A percentile compares a stretch with the other conserved stretches of the same genome.
phyloP scores from a whole-genome alignment of 2,329 filamentous ascomycete genomes.

The Colletotrichum falcatum region DNA sequence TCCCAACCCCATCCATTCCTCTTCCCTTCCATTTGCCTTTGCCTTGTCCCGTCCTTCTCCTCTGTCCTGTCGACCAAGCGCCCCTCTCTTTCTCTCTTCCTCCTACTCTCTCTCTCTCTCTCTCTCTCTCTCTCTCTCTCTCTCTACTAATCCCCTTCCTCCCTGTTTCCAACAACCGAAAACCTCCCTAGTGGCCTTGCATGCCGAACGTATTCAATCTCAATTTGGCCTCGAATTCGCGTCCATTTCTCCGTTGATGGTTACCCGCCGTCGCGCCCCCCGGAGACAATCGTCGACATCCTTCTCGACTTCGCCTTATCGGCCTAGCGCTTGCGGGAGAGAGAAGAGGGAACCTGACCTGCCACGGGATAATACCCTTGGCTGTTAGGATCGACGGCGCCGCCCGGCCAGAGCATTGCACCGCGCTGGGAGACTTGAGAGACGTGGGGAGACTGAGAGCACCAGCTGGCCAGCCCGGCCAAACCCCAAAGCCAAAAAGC shows the following conservation, averaged over 20 bases:
- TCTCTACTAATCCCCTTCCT: constrained; percentile 17
- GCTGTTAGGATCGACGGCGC: constrained; percentile 36
- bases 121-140: constrained; percentile 8
- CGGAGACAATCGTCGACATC: constrained; percentile 40
- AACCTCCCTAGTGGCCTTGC: constrained; percentile 36
- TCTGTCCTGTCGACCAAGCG: constrained; percentile 22
- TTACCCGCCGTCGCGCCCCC: constrained; percentile 26
- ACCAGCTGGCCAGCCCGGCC: constrained; percentile 1
- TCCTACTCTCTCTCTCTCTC: constrained; percentile 7
- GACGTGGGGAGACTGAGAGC: constrained; percentile 13
- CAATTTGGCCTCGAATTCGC: constrained; percentile 28
- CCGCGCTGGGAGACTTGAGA: background rate
- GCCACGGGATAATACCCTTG: constrained; percentile 15
- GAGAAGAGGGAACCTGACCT: constrained; percentile 15
- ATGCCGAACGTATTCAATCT: constrained; percentile 31
- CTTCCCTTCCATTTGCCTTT: constrained; percentile 29
- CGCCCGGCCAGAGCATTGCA: constrained; percentile 16
- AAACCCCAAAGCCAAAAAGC: constrained; percentile 24
- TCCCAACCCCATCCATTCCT: constrained; percentile 46
- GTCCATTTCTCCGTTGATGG: constrained; percentile 40
- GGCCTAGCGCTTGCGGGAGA: constrained; percentile 39
- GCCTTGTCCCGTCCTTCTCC: constrained; percentile 24
- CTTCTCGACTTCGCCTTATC: constrained; percentile 32
- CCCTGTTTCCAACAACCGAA: constrained; percentile 30
- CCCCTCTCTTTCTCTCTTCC: constrained; percentile 21